phyloP scores from a whole-genome alignment of 2,329 filamentous ascomycete genomes.

The Aspergillus sp. region DNA sequence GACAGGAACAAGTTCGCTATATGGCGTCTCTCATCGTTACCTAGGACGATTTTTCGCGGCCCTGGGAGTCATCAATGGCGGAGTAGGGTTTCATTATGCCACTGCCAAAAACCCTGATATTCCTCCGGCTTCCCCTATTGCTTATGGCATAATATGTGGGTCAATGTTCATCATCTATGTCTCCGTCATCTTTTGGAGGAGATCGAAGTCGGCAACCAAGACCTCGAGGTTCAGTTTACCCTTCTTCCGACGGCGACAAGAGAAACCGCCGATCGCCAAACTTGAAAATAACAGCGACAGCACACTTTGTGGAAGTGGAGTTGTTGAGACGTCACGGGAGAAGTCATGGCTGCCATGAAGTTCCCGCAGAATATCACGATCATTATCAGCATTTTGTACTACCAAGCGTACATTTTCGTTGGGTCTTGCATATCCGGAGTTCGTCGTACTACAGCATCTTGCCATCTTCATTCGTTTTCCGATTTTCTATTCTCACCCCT shows the following conservation, averaged over 20 bases:
- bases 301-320: slow-evolving; percentile 2
- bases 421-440: slow-evolving; percentile 13
- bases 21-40: slow-evolving; percentile 54
- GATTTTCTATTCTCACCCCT: neutral
- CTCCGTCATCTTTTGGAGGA: slow-evolving; percentile 15
- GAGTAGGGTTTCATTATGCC: slow-evolving; percentile 52
- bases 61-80: slow-evolving; percentile 57
- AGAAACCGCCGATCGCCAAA: neutral
- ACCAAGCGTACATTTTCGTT: slow-evolving; percentile 10
- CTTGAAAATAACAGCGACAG: slow-evolving; percentile 5
- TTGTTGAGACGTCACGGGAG: slow-evolving; percentile 4
- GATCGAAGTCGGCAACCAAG: neutral
- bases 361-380: slow-evolving; percentile 12
- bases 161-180: slow-evolving; percentile 50
- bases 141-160: slow-evolving; percentile 52
- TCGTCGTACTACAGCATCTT: slow-evolving; percentile 5
- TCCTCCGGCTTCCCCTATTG: slow-evolving; percentile 40
- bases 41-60: slow-evolving; percentile 51
- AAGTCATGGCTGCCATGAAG: slow-evolving; percentile 11
- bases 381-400: slow-evolving; percentile 9
- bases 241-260: neutral
- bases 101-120: slow-evolving; percentile 39
- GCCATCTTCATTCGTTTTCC: neutral
- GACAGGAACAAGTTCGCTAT: slow-evolving; percentile 44
- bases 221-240: neutral